Evolutionary conservation across 1,139 yeast species (phyloP), one percentile per base, ranked within the genome.

Genomic region (Taphrina deformans): DNA sequence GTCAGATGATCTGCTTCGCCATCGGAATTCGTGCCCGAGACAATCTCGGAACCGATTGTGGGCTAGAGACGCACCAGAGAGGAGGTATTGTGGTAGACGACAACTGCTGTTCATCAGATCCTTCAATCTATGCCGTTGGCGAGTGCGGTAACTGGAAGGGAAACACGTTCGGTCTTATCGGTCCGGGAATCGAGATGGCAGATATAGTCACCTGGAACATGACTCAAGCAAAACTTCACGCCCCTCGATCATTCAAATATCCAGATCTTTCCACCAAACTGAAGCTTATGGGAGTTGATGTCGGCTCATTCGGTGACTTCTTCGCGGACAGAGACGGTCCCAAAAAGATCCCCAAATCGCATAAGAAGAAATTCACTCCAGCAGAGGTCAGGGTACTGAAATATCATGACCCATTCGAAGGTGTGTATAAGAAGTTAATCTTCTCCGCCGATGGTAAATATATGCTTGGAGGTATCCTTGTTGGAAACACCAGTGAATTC

Each of bases 61-160:
- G 74, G 2, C 44, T 75, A 3, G 67, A 65, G 14, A 67, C 69
- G 14, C 69, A 74, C 12, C 51, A 66, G 1, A 67, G 76, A 23
- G 77, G 77, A 5, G 77, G 77, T 10, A 62, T 75, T 21, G 70
- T 69, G 3, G 73, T 75, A 10, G 69, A 75, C 67, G 72, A 75
- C 64, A 66, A 46, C 23, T 69, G 75, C 59, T 68, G 69, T 55
- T 71, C 77, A 0, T 71, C 75, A 2, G 76, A 74, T 64, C 69
- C 70, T 12, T 58, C 65, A 31, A 70, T 75, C 16, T 75, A 70
- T 67, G 78, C 78, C 1, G 72, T 75, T 58, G 78, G 78, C 33
- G 78, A 75, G 65, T 75, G 78, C 69, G 77, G 77, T 12, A 72
- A 74, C 12, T 72, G 79, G 79, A 71, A 76, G 67, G 72, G 73